phyloP scores from a whole-genome alignment of 164 flowering plant genomes.

The Vitis riparia region DNA sequence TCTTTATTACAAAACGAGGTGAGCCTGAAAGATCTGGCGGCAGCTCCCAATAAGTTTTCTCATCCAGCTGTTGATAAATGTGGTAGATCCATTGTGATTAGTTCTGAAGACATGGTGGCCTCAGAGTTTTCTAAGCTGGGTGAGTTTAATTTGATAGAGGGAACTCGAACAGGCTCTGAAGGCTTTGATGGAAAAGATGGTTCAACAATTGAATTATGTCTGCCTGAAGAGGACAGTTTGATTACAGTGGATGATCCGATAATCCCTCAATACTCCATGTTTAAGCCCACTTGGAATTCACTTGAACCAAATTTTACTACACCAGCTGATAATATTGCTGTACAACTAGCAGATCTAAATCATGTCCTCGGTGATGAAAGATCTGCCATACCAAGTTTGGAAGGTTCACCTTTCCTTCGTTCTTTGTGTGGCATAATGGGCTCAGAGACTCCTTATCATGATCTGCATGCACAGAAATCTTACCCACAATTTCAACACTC shows the following conservation, averaged over 20 bases:
- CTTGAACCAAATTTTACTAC: neutral
- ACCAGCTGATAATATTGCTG: neutral
- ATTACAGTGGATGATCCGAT: constrained; percentile 16
- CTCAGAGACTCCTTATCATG: constrained; percentile 1
- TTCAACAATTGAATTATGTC: constrained; percentile 11
- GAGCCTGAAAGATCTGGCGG: neutral
- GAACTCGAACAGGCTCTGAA: neutral
- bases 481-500: neutral
- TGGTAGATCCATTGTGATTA: neutral
- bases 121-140: neutral
- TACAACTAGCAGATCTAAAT: neutral
- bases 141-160: neutral
- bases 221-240: constrained; percentile 31
- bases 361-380: neutral
- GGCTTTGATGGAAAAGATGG: constrained; percentile 4
- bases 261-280: neutral
- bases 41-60: neutral
- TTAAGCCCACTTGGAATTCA: neutral
- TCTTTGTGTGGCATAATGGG: neutral
- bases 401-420: neutral
- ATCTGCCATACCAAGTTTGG: neutral
- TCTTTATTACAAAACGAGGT: neutral
- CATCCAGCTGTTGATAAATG: neutral
- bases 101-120: constrained; percentile 5
- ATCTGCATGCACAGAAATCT: neutral